Conservation (phyloP, 352 stramenopile genomes). For the Phytophthora cactorum region DNA sequence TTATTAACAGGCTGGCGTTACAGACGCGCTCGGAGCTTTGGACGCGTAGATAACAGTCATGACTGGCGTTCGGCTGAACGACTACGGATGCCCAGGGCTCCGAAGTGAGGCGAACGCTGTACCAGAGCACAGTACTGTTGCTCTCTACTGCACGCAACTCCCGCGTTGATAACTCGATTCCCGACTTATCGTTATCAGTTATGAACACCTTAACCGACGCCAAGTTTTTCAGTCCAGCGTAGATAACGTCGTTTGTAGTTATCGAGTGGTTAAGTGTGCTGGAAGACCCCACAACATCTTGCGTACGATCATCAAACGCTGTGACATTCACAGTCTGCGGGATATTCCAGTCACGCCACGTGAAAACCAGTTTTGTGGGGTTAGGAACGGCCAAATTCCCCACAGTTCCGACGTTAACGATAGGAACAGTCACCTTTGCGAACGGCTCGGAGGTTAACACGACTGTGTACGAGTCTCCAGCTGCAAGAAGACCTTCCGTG, state of each 20-base stretch:
- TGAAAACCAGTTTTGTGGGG: slow-evolving; percentile 56
- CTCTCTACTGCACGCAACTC: slow-evolving; percentile 49
- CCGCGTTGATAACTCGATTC: slow-evolving; percentile 54
- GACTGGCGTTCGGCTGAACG: slow-evolving; percentile 49
- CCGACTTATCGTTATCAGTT: slow-evolving; percentile 68
- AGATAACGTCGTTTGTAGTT: slow-evolving; percentile 72
- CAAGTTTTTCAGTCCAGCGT: slow-evolving; percentile 51
- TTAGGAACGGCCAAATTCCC: slow-evolving; percentile 49
- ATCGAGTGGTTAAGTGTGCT: slow-evolving; percentile 64
- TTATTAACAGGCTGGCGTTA: slow-evolving; percentile 61
- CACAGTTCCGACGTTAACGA: slow-evolving; percentile 56
- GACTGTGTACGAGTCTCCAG: slow-evolving; percentile 55
- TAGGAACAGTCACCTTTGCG: slow-evolving; percentile 57
- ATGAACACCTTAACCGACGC: slow-evolving; percentile 56
- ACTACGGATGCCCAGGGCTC: slow-evolving; percentile 70
- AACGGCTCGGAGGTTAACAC: slow-evolving; percentile 71
- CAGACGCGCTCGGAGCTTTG: slow-evolving; percentile 45
- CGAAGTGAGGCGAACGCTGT: slow-evolving; percentile 59
- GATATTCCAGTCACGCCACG: slow-evolving; percentile 76
- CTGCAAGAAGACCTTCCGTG: slow-evolving; percentile 43
- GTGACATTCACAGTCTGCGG: slow-evolving; percentile 55
- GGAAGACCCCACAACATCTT: slow-evolving; percentile 53
- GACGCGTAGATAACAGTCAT: slow-evolving; percentile 60
- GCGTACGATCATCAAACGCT: slow-evolving; percentile 66
- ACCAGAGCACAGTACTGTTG: slow-evolving; percentile 47